A percentile compares a stretch with the other conserved stretches of the same genome.
These are phyloP conservation scores for cucumber (Cucumis sativus) DNA, from an alignment of 306 rosid species.

Conservation along the genomic window Cucumber_9930_V3 NC_026655.2:13420501-13421000, in stretches of 20 bases:
- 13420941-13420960: slow-evolving; percentile 80
- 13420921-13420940: slow-evolving; percentile 76
- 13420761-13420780: slow-evolving; percentile 25
- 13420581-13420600: slow-evolving; percentile 25
- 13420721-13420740: slow-evolving; percentile 58
- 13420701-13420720: slow-evolving; percentile 72
- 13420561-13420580: slow-evolving; percentile 45
- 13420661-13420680: slow-evolving; percentile 42
- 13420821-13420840: slow-evolving; percentile 19
- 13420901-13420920: slow-evolving; percentile 44
- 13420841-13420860: slow-evolving; percentile 6
- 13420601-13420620: slow-evolving; percentile 66
- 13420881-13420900: slow-evolving; percentile 17
- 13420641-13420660: neutral
- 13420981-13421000: neutral
- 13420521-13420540: slow-evolving; percentile 55
- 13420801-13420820: slow-evolving; percentile 23
- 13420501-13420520: slow-evolving; percentile 16
- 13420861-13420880: slow-evolving; percentile 2
- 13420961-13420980: slow-evolving; percentile 61
- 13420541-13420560: slow-evolving; percentile 56
- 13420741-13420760: slow-evolving; percentile 30
- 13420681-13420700: slow-evolving; percentile 53
- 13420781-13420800: slow-evolving; percentile 13
- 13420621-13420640: slow-evolving; percentile 23